Percentiles rank a stretch among this genome's conserved stretches.
These are phyloP conservation scores for Metschnikowia orientalis DNA, from an alignment of 805 yeast genomes.

Conservation along the genomic window DNA sequence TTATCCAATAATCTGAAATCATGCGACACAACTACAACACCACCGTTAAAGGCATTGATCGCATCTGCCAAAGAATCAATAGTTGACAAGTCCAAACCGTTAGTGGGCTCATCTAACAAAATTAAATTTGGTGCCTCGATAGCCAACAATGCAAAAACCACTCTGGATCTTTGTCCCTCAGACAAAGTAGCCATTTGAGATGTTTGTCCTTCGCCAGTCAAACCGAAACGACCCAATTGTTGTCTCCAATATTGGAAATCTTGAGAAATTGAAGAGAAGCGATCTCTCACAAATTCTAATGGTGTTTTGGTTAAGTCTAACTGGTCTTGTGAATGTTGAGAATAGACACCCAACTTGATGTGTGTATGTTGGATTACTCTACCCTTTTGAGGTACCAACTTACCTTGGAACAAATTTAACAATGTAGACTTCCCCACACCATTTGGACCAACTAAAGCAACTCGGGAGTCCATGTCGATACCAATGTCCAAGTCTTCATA, in stretches of 20 bases:
- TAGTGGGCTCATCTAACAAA: constrained; percentile 97
- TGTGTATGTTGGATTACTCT: constrained; percentile 97
- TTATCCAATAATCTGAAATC: constrained; percentile 97
- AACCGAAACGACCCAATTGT: constrained; percentile 96
- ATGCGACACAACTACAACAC: constrained; percentile 97
- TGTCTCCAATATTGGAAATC: constrained; percentile 99
- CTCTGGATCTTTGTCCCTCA: constrained; percentile 99
- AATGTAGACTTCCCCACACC: constrained; percentile 98
- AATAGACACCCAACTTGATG: constrained; percentile 96
- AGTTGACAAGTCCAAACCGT: constrained; percentile 97
- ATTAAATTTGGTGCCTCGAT: constrained; percentile 92
- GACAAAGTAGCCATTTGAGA: constrained; percentile 97
- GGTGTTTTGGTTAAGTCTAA: constrained; percentile 93
- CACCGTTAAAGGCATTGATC: constrained; percentile 90
- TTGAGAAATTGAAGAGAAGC: constrained; percentile 84
- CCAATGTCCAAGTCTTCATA: constrained; percentile 92
- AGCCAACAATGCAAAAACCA: constrained; percentile 93
- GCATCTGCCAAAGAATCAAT: constrained; percentile 98
- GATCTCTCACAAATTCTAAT: constrained; percentile 93
- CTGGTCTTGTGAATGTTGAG: constrained; percentile 98
- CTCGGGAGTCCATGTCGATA: constrained; percentile 98
- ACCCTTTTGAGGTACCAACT: constrained; percentile 82
- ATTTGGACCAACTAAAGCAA: constrained; percentile 96
- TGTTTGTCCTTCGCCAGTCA: constrained; percentile 98
- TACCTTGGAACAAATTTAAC: constrained; percentile 95